These are phyloP conservation scores for Paramyrothecium roridum DNA, from an alignment of 2,329 filamentous ascomycete species.

Conservation along the genomic window DNA sequence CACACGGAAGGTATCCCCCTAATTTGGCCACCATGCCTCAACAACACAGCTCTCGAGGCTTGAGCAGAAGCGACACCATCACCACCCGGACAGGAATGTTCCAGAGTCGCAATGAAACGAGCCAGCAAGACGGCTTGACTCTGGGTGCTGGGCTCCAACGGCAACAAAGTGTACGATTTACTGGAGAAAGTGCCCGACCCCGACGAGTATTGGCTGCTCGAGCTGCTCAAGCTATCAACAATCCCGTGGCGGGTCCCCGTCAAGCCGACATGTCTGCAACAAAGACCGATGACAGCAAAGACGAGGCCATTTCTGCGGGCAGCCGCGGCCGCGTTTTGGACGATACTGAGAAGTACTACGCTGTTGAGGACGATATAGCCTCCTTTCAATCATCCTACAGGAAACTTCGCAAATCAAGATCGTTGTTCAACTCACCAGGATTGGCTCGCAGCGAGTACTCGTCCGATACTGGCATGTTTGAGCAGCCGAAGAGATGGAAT, in stretches of 20 bases:
- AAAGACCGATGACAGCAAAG: background rate
- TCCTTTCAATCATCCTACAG: conserved; percentile 46
- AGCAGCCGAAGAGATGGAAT: conserved; percentile 5
- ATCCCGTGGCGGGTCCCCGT: conserved; percentile 7
- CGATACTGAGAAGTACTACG: conserved; percentile 38
- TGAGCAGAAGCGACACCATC: conserved; percentile 15
- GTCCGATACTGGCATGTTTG: conserved; percentile 7
- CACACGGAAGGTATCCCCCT: conserved; percentile 33
- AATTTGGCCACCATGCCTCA: conserved; percentile 10
- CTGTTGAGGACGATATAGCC: conserved; percentile 43
- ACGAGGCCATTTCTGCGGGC: background rate
- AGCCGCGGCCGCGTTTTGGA: background rate
- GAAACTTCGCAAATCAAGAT: conserved; percentile 51
- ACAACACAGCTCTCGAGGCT: conserved; percentile 18
- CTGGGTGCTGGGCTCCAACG: conserved; percentile 26
- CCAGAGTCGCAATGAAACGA: conserved; percentile 8
- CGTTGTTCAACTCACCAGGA: conserved; percentile 43
- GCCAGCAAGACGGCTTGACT: conserved; percentile 12
- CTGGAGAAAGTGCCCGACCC: conserved; percentile 27
- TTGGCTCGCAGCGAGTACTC: conserved; percentile 6
- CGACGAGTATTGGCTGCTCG: conserved; percentile 23
- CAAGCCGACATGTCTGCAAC: background rate
- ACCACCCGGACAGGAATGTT: conserved; percentile 10
- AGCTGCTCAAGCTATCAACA: conserved; percentile 18
- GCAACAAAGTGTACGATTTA: conserved; percentile 56